Conservation (phyloP, 1,284 basidiomycete genomes). For the Earliella scabrosa region DNA sequence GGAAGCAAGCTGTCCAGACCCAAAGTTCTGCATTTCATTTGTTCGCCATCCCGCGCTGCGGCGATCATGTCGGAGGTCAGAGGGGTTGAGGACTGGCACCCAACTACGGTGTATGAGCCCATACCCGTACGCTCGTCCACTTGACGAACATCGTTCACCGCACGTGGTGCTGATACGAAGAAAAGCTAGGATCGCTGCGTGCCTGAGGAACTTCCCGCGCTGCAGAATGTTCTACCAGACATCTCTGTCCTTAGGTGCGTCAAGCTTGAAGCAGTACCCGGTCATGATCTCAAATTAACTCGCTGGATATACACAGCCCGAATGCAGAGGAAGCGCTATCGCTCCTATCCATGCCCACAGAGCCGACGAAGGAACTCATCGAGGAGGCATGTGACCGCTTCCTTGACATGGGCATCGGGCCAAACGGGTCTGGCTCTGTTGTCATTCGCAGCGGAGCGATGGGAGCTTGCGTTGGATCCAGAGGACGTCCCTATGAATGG, state of each 20-base stretch:
- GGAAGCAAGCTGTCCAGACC: conserved; percentile 59
- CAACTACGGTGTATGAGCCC: conserved; percentile 82
- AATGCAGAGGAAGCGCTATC: conserved; percentile 78
- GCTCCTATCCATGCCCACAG: conserved; percentile 58
- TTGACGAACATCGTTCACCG: too few species aligned
- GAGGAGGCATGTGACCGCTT: conserved; percentile 67
- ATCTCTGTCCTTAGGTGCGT: conserved; percentile 71
- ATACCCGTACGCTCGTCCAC: conserved; percentile 67
- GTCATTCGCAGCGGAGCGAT: conserved; percentile 80
- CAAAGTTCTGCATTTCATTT: conserved; percentile 82
- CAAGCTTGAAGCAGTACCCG: background rate
- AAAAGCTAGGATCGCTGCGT: conserved; percentile 70
- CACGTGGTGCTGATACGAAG: background rate
- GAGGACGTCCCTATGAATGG: conserved; percentile 51
- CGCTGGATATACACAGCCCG: conserved; percentile 56
- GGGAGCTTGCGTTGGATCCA: conserved; percentile 69
- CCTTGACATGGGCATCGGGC: conserved; percentile 59
- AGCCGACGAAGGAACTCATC: conserved; percentile 53
- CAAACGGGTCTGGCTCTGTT: conserved; percentile 54
- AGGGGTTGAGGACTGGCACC: conserved; percentile 59
- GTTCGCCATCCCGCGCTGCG: conserved; percentile 75
- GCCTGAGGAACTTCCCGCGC: conserved; percentile 75
- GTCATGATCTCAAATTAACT: too few species aligned
- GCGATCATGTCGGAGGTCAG: conserved; percentile 70
- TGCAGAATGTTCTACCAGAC: conserved; percentile 62